phyloP scores from a whole-genome alignment of 352 stramenopile species.

The Globisporangium irregulare region DNA sequence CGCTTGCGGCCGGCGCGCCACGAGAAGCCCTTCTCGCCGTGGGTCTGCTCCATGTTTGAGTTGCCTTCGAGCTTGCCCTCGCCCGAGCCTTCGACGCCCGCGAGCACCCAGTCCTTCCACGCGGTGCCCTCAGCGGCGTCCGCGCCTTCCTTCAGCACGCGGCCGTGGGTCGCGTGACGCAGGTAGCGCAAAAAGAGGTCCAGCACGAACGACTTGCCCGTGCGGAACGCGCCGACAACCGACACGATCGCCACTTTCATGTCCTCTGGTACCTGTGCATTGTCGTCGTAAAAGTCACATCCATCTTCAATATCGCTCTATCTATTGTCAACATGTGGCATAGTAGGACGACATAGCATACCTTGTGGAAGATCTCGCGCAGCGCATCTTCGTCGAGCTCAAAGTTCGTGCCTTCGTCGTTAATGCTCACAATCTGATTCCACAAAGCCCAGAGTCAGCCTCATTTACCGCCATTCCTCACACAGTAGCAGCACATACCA shows the following conservation, averaged over 20 bases:
- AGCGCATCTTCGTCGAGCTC: conserved; percentile 70
- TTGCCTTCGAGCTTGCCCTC: conserved; percentile 80
- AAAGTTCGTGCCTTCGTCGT: conserved; percentile 87
- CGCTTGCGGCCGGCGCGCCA: conserved; percentile 95
- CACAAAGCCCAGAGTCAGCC: background rate
- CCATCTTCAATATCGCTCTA: background rate
- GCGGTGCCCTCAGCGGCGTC: conserved; percentile 33
- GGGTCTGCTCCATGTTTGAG: conserved; percentile 75
- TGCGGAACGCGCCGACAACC: conserved; percentile 98
- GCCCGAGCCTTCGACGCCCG: conserved; percentile 44
- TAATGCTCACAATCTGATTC: conserved; percentile 80
- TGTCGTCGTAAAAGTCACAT: background rate
- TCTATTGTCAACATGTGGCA: background rate
- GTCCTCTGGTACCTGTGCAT: conserved; percentile 62
- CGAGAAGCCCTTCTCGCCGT: conserved; percentile 90
- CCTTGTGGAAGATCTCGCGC: conserved; percentile 66
- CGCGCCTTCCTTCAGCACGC: conserved; percentile 49
- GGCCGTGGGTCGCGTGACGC: conserved; percentile 58
- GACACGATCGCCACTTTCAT: conserved; percentile 98
- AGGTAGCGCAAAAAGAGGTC: conserved; percentile 98
- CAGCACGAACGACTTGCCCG: conserved; percentile 98
- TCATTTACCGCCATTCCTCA: background rate
- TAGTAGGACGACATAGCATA: conserved; percentile 12
- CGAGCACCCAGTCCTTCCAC: conserved; percentile 69
- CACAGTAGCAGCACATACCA: background rate